These are phyloP conservation scores for Coemansia asiatica DNA, from an alignment of 192 early-diverging fungal genomes.

Conservation along the genomic window DNA sequence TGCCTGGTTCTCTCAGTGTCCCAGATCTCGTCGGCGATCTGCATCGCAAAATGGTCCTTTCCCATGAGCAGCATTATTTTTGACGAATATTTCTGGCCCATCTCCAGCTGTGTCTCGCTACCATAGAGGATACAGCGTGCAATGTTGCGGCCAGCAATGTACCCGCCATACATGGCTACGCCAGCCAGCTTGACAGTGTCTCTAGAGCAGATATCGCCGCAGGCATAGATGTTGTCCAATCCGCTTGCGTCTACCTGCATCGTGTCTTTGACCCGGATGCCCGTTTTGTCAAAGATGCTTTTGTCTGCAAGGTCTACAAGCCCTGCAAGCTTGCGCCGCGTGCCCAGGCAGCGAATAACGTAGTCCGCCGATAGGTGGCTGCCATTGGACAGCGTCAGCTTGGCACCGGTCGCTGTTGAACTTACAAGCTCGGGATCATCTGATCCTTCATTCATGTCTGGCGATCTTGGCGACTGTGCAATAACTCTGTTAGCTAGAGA, in stretches of 20 bases:
- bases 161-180: constrained; percentile 41
- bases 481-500: constrained; percentile 32
- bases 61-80: constrained; percentile 46
- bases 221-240: constrained; percentile 69
- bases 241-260: constrained; percentile 63
- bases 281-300: constrained; percentile 10
- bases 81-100: constrained; percentile 11
- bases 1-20: constrained; percentile 15
- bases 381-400: constrained; percentile 21
- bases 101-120: constrained; percentile 13
- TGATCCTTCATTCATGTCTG: constrained; percentile 15
- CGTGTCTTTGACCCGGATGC: constrained; percentile 59
- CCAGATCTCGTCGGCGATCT: constrained; percentile 38
- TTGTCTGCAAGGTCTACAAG: constrained; percentile 11
- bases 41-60: constrained; percentile 28
- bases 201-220: constrained; percentile 65
- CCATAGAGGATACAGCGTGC: constrained; percentile 18
- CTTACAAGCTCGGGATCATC: constrained; percentile 7
- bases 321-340: background rate
- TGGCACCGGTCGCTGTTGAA: constrained; percentile 3
- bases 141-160: constrained; percentile 43
- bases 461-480: constrained; percentile 17
- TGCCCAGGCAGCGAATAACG: constrained; percentile 37
- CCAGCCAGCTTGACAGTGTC: constrained; percentile 46
- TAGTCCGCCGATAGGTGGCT: constrained; percentile 15